Conservation (phyloP, 768 basidiomycete genomes). For the Termitomyces sp. region DNA sequence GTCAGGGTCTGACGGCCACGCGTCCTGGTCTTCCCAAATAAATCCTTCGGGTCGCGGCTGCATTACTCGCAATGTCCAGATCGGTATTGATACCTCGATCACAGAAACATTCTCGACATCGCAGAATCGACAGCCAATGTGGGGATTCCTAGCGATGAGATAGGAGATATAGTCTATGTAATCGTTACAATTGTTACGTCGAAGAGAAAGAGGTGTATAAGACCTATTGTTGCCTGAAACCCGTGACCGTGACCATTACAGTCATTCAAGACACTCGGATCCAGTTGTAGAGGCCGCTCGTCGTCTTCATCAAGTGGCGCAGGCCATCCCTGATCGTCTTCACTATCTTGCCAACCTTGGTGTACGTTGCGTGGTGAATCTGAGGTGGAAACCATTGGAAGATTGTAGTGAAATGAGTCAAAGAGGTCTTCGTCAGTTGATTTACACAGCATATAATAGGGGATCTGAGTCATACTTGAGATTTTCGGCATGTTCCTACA, state of each 20-base stretch:
- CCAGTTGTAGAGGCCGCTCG: not conserved
- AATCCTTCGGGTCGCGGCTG: not conserved
- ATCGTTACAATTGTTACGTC: not conserved
- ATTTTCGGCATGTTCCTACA: not conserved
- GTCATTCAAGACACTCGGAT: not conserved
- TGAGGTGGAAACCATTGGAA: not conserved
- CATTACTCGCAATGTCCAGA: not conserved
- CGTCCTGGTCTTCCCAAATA: not conserved
- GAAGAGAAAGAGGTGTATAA: not conserved
- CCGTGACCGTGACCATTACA: not conserved
- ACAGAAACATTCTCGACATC: not conserved
- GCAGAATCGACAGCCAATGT: not conserved
- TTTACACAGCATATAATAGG: not conserved
- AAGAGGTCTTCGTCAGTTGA: not conserved
- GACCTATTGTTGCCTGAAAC: not conserved
- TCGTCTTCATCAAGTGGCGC: not conserved
- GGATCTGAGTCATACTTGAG: not conserved
- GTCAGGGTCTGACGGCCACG: not conserved
- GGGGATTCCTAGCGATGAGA: not conserved
- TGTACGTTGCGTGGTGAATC: not conserved
- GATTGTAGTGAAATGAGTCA: not conserved
- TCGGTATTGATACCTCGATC: not conserved
- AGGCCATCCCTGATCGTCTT: not conserved
- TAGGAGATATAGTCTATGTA: not conserved
- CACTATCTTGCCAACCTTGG: too few relatives aligned